Evolutionary conservation across 2,329 filamentous ascomycete genomes (phyloP).

Genomic region (Bipolaris victoriae): DNA sequence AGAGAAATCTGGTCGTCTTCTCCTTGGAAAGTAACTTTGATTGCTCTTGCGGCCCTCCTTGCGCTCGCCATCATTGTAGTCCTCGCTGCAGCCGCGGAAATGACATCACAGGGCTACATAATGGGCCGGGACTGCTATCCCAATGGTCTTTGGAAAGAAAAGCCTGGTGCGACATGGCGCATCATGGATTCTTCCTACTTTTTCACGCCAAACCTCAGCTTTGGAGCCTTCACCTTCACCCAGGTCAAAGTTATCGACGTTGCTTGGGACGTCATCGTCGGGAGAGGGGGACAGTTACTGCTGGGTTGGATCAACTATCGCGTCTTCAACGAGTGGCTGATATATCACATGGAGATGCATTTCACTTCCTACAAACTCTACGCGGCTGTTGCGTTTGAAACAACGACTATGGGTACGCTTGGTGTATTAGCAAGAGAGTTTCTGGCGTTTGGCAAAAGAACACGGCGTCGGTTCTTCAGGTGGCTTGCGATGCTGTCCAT

Average conservation of each 20-base stretch:
- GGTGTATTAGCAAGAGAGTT: constrained; percentile 42
- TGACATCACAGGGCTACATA: constrained; percentile 36
- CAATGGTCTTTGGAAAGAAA: constrained; percentile 41
- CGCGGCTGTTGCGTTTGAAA: constrained; percentile 36
- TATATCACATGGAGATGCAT: constrained; percentile 45
- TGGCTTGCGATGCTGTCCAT: constrained; percentile 43
- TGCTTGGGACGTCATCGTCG: constrained; percentile 48
- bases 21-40: constrained; percentile 29
- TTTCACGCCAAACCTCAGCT: constrained; percentile 42
- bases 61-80: constrained; percentile 33
- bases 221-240: constrained; percentile 44
- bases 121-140: constrained; percentile 38
- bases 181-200: constrained; percentile 47
- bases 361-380: constrained; percentile 41
- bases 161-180: constrained; percentile 36
- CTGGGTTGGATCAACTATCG: constrained; percentile 45
- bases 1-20: constrained; percentile 23
- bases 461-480: constrained; percentile 38
- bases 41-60: constrained; percentile 29
- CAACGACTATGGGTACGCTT: constrained; percentile 38
- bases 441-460: constrained; percentile 28
- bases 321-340: constrained; percentile 47
- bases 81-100: constrained; percentile 38
- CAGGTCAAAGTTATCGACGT: constrained; percentile 49
- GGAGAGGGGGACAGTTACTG: constrained; percentile 44